These are phyloP conservation scores for Solanum hybrid DNA, from an alignment of 305 asterid genomes.

Conservation along the genomic window DNA sequence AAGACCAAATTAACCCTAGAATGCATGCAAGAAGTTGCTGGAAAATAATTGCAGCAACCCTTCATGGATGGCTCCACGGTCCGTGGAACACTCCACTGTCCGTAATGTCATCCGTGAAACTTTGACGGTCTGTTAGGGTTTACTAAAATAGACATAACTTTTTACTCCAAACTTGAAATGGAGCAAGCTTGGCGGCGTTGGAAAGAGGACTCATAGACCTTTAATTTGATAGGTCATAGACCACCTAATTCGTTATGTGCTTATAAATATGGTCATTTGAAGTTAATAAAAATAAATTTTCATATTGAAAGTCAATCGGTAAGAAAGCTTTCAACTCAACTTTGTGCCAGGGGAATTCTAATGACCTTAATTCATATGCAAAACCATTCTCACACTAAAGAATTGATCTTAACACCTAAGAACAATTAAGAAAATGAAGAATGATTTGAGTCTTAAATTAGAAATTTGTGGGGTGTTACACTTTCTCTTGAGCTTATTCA, in stretches of 20 bases:
- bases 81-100: too few species aligned
- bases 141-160: too few species aligned
- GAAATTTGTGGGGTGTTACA: too few species aligned
- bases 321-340: background rate
- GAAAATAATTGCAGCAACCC: too few species aligned
- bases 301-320: background rate
- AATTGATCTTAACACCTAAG: background rate
- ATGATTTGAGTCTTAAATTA: too few species aligned
- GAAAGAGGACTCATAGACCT: background rate
- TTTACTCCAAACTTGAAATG: too few species aligned
- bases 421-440: background rate
- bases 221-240: background rate
- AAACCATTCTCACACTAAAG: background rate
- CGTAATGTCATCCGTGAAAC: too few species aligned
- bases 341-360: background rate
- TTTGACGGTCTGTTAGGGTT: too few species aligned
- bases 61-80: too few species aligned
- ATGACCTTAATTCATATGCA: background rate
- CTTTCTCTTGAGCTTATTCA: background rate
- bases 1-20: too few species aligned
- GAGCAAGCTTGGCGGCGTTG: background rate
- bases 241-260: background rate
- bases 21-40: too few species aligned
- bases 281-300: background rate
- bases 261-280: background rate